Evolutionary conservation across 2,329 filamentous ascomycete genomes (phyloP).

Genomic region (Alternaria sp.): DNA sequence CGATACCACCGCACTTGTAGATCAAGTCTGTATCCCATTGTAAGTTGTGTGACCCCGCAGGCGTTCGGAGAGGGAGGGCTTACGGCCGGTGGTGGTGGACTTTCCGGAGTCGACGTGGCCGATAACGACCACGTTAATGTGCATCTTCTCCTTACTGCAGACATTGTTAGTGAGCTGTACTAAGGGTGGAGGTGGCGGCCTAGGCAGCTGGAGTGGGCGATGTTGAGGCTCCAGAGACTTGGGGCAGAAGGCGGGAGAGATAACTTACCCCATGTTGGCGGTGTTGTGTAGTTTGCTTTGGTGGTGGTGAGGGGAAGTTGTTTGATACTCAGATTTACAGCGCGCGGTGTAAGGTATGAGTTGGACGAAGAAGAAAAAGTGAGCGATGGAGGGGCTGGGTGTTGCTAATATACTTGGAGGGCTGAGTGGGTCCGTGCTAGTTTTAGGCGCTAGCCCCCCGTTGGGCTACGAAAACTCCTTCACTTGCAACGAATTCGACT

Average conservation of each 20-base stretch:
- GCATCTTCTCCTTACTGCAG: constrained; percentile 88
- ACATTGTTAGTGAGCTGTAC: constrained; percentile 40
- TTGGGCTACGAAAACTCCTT: constrained; percentile 22
- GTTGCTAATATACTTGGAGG: constrained; percentile 16
- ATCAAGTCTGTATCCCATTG: constrained; percentile 78
- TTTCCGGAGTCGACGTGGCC: constrained; percentile 99
- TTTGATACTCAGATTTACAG: constrained; percentile 28
- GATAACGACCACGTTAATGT: constrained; percentile 97
- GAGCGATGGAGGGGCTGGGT: constrained; percentile 13
- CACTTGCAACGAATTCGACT: constrained; percentile 16
- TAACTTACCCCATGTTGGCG: constrained; percentile 68
- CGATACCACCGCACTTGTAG: constrained; percentile 99
- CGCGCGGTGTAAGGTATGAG: constrained; percentile 20
- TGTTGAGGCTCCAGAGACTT: constrained; percentile 9
- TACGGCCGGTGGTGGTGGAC: constrained; percentile 89
- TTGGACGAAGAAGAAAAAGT: constrained; percentile 20
- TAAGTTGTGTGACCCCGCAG: constrained; percentile 37
- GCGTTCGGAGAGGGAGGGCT: constrained; percentile 53
- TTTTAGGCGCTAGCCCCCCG: constrained; percentile 19
- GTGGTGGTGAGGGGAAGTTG: constrained; percentile 43
- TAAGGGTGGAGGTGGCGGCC: neutral
- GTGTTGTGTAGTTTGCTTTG: constrained; percentile 46
- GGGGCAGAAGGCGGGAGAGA: constrained; percentile 16
- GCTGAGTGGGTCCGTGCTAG: constrained; percentile 9
- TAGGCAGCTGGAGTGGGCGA: neutral